Base-by-base conservation (phyloP, 176 grass and related monocot species). In the Thalia dealbata region DNA sequence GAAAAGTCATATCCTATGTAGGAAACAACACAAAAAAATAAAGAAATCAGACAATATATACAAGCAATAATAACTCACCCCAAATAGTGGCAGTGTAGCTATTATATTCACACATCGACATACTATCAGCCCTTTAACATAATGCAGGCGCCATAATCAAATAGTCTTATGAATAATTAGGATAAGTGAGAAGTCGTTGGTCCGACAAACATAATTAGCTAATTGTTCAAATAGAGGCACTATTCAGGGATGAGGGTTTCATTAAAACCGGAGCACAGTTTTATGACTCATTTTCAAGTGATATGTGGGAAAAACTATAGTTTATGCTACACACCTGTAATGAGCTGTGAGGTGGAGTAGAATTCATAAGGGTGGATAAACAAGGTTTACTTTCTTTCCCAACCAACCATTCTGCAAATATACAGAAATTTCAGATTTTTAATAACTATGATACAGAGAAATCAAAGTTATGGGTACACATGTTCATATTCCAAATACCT, bases 291-390 rank as follows among this genome's bases (percentile, higher is more conserved):
- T n/a, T 58, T 50, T 8, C 11, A 32, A n/a, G 42, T 23, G 23
- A 24, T 21, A 45, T 6, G 14, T 14, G 8, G 21, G 54, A 4
- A 27, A 66, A 66, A 32, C 63, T 32, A 16, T 18, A 30, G 38
- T 78, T 65, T 24, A 44, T 67, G 3, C 32, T n/a, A n/a, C 32
- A 38, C 32, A 96, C 92, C 92, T 86, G 78, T 41, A 86, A 78
- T 41, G 78, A 73, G 73, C 66, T 70, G 28, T 77, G 69, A n/a
- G 84, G 72, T 35, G 76, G 81, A 82, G 84, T 85, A 75, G 86
- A 86, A 82, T 74, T 92, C 70, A 88, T 82, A 75, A 92, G 61
- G 84, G 85, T 70, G 27, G 89, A 96, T 43, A 75, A 71, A 67
- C 88, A 77, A 80, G 87, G 89, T 38, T 75, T 83, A 84, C 82